A percentile compares a stretch with the other conserved stretches of the same genome.
Evolutionary conservation across 1,284 basidiomycete species (phyloP).

Genomic region (Phaffia rhodozyma): DNA sequence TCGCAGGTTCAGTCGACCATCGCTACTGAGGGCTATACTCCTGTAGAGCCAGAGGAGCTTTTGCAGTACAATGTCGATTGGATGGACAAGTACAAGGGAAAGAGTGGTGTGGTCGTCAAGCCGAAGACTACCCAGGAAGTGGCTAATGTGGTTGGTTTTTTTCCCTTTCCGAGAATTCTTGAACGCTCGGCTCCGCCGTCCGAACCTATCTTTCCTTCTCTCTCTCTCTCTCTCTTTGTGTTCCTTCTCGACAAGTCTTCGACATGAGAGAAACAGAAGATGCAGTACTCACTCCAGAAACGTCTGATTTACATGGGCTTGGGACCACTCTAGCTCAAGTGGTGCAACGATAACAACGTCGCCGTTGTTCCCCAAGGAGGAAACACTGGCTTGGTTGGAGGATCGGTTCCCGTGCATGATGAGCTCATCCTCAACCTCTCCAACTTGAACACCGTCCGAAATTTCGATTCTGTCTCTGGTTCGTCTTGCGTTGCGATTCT

Average conservation of each 20-base stretch:
- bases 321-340: constrained; percentile 36
- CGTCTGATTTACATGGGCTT: not conserved
- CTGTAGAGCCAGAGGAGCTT: constrained; percentile 44
- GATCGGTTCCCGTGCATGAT: constrained; percentile 78
- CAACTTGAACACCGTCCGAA: constrained; percentile 73
- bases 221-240: not conserved
- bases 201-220: not conserved
- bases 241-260: not conserved
- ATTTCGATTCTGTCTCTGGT: constrained; percentile 88
- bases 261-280: too few species aligned
- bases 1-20: constrained; percentile 32
- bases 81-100: constrained; percentile 92
- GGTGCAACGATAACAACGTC: constrained; percentile 65
- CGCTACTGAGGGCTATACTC: constrained; percentile 16
- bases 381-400: constrained; percentile 96
- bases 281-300: too few species aligned
- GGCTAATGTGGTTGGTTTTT: constrained; percentile 47
- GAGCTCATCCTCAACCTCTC: constrained; percentile 78
- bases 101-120: constrained; percentile 71
- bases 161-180: not conserved
- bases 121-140: constrained; percentile 82
- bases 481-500: constrained; percentile 22
- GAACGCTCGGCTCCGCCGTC: too few species aligned
- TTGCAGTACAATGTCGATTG: constrained; percentile 81
- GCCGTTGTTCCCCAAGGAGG: constrained; percentile 94